Evolutionary conservation across 1,139 yeast species (phyloP).

Genomic region (Trichomonascaceae sp.): DNA sequence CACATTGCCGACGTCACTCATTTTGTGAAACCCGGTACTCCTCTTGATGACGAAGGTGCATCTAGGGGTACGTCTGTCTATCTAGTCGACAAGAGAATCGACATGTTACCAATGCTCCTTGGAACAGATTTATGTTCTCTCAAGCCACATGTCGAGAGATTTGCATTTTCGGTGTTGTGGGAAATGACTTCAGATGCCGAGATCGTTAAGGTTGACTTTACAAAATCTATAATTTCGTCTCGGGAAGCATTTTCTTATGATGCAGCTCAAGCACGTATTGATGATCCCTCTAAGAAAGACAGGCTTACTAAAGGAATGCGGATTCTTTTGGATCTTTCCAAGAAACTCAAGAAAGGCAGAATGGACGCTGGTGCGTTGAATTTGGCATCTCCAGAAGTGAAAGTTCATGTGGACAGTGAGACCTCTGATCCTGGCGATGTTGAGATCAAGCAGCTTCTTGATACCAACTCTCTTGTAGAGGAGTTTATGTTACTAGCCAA

Average conservation of each 20-base stretch:
- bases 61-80: conserved; percentile 96
- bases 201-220: conserved; percentile 72
- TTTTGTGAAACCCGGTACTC: conserved; percentile 88
- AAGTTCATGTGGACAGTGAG: conserved; percentile 94
- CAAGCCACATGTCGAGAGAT: conserved; percentile 92
- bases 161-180: conserved; percentile 95
- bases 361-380: conserved; percentile 94
- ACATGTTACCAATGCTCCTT: conserved; percentile 92
- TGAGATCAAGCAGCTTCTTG: conserved; percentile 79
- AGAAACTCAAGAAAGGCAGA: conserved; percentile 76
- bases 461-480: conserved; percentile 92
- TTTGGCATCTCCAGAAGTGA: conserved; percentile 96
- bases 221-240: conserved; percentile 85
- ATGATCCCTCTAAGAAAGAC: conserved; percentile 69
- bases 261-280: conserved; percentile 86
- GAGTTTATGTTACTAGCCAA: conserved; percentile 98
- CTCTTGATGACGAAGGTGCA: conserved; percentile 94
- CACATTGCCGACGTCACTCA: conserved; percentile 99
- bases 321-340: conserved; percentile 66
- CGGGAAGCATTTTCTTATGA: conserved; percentile 95
- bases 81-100: conserved; percentile 97
- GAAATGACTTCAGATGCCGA: conserved; percentile 84
- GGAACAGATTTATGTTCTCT: conserved; percentile 96
- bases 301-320: conserved; percentile 89
- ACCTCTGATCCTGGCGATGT: conserved; percentile 96